phyloP scores from a whole-genome alignment of 2,329 filamentous ascomycete genomes.

The Juglanconis sp. region DNA sequence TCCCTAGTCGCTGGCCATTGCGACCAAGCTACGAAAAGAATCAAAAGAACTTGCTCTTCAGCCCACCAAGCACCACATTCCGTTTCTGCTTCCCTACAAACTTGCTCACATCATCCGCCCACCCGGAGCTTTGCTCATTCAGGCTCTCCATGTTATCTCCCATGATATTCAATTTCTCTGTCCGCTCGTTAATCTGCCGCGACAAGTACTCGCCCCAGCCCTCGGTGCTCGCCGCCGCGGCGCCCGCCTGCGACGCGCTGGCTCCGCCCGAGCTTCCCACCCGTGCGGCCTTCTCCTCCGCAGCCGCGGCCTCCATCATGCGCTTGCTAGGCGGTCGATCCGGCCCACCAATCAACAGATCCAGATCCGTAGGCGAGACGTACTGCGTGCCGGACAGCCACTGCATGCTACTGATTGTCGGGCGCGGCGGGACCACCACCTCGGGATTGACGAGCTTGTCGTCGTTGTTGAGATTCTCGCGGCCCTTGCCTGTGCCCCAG shows the following conservation, averaged over 20 bases:
- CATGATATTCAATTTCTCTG: slow-evolving; percentile 79
- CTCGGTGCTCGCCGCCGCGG: slow-evolving; percentile 44
- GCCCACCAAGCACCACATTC: slow-evolving; percentile 70
- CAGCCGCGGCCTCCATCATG: slow-evolving; percentile 76
- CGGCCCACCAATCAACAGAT: slow-evolving; percentile 84
- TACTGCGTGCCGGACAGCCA: slow-evolving; percentile 97
- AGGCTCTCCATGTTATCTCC: slow-evolving; percentile 82
- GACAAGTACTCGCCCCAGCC: slow-evolving; percentile 78
- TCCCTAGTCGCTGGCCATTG: background rate
- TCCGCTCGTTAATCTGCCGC: slow-evolving; percentile 83
- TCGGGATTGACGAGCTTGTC: slow-evolving; percentile 79
- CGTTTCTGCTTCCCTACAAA: slow-evolving; percentile 85
- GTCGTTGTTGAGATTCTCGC: slow-evolving; percentile 50
- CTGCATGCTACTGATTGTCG: slow-evolving; percentile 91
- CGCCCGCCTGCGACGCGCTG: slow-evolving; percentile 3
- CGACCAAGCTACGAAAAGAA: background rate
- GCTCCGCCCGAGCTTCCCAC: slow-evolving; percentile 27
- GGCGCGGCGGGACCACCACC: slow-evolving; percentile 70
- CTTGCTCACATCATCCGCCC: slow-evolving; percentile 85
- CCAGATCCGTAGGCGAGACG: slow-evolving; percentile 81
- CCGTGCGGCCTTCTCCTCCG: slow-evolving; percentile 61
- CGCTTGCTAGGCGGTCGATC: slow-evolving; percentile 84
- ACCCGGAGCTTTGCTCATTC: slow-evolving; percentile 75
- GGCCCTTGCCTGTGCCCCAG: slow-evolving; percentile 70
- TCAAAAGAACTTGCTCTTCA: slow-evolving; percentile 56